Conservation (phyloP, 345 rosid species). For the Gynandropsis gynandra region DNA sequence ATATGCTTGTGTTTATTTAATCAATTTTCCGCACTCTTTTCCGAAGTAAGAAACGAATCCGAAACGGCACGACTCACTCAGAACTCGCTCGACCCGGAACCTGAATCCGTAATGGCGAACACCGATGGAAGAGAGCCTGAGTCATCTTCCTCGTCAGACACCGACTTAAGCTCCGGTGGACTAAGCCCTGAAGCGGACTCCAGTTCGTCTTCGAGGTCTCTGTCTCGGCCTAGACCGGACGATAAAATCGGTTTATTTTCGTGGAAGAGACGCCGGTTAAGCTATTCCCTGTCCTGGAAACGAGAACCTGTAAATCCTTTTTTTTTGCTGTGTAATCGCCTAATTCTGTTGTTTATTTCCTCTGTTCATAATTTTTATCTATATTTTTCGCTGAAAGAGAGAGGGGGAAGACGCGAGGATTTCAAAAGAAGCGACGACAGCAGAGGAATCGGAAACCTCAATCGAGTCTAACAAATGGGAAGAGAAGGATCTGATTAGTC, state of each 20-base stretch:
- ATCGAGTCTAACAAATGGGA: constrained; percentile 27
- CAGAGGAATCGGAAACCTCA: too few relatives aligned
- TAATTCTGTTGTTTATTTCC: too few relatives aligned
- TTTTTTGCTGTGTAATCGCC: background rate
- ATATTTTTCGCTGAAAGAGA: too few relatives aligned
- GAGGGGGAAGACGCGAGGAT: constrained; percentile 14
- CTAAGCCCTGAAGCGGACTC: constrained; percentile 13
- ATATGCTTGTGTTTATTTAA: constrained; percentile 23
- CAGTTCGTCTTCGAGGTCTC: constrained; percentile 13
- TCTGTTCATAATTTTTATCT: too few relatives aligned
- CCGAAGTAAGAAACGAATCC: constrained; percentile 23
- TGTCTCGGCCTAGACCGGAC: constrained; percentile 21
- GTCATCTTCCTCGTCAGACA: constrained; percentile 12
- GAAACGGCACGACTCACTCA: constrained; percentile 20
- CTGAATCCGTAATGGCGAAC: constrained; percentile 14
- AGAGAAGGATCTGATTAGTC: constrained; percentile 20
- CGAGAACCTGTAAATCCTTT: constrained; percentile 24
- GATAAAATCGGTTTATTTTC: constrained; percentile 25
- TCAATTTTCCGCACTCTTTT: constrained; percentile 23
- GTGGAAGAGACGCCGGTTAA: constrained; percentile 33
- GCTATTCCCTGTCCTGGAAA: constrained; percentile 26
- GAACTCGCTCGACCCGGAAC: constrained; percentile 15
- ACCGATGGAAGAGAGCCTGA: background rate
- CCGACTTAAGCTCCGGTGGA: constrained; percentile 16
- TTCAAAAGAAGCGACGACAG: constrained; percentile 13